Percentiles rank a stretch among this genome's conserved stretches.
These are phyloP conservation scores for Neurospora discreta DNA, from an alignment of 495 filamentous ascomycete species.

Conservation along the genomic window DNA sequence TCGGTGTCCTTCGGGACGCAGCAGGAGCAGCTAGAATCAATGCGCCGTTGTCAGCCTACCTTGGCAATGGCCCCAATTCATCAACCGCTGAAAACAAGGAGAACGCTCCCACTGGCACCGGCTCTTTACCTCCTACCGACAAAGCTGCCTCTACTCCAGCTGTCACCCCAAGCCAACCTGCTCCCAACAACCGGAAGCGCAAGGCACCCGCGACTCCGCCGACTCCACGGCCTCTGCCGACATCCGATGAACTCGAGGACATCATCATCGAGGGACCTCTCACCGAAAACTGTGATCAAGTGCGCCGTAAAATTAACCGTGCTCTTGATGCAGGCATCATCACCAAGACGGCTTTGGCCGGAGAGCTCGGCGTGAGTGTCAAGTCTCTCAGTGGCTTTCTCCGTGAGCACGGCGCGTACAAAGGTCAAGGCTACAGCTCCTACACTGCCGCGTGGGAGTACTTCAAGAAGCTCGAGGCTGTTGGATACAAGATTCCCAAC, in stretches of 20 bases:
- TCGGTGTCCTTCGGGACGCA: neutral
- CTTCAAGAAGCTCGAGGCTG: slow-evolving; percentile 25
- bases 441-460: slow-evolving; percentile 23
- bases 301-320: slow-evolving; percentile 33
- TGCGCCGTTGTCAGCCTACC: neutral
- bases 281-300: slow-evolving; percentile 22
- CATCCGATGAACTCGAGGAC: slow-evolving; percentile 5
- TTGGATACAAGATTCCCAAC: slow-evolving; percentile 16
- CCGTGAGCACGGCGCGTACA: slow-evolving; percentile 20
- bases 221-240: slow-evolving; percentile 12
- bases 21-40: neutral
- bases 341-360: slow-evolving; percentile 35
- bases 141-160: neutral
- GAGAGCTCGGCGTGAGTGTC: slow-evolving; percentile 24
- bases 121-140: neutral
- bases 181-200: slow-evolving; percentile 21
- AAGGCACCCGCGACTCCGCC: slow-evolving; percentile 15
- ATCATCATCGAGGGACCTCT: slow-evolving; percentile 13
- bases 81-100: neutral
- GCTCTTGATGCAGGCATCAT: slow-evolving; percentile 34
- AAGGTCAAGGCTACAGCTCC: slow-evolving; percentile 15
- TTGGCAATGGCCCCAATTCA: neutral
- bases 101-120: neutral
- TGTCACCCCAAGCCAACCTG: neutral
- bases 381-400: slow-evolving; percentile 29